Evolutionary conservation across 805 yeast species (phyloP), one percentile per base, ranked within the genome.

Genomic region (Yarrowia keelungensis): DNA sequence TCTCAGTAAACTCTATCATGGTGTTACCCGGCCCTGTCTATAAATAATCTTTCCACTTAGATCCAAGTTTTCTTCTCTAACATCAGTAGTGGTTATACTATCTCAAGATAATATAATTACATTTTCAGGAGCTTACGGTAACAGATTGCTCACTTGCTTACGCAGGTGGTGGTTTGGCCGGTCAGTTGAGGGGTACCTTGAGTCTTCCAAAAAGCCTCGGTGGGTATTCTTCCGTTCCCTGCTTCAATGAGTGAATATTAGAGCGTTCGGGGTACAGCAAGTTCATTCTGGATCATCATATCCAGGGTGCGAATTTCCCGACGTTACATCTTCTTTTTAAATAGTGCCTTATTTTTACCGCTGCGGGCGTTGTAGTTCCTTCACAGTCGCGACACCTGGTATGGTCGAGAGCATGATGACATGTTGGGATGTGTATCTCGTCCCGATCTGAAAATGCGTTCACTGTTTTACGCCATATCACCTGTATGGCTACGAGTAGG

Each of bases 191-290:
- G 65, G 65, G 42, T 59, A 59, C 65, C 65, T 59, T 59, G 65
- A 59, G 65, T 59, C 65, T 59, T 59, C 65, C 65, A 59, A 59
- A 59, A 59, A 59, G 65, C 65, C 65, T 59, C 65, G 42, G 65
- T 59, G 65, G 65, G 65, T 59, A 59, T 59, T 59, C 65, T 59
- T 59, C 65, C 65, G 65, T 59, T 59, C 65, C 65, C 65, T 59
- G 65, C 65, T 59, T 59, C 65, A 59, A 59, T 59, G 65, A 59
- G 65, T 59, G 51, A 59, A 59, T 59, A 16, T 47, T 59, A 59
- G 65, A 59, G 51, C 65, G 65, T 16, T 59, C 65, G 51, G 65
- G 65, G 12, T 35, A 19, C 50, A 45, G 65, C 65, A 16, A 59
- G 65, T 59, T 45, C 65, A 59, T 59, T 59, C 35, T 59, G 65